A percentile compares a stretch with the other conserved stretches of the same genome.
Evolutionary conservation across 768 basidiomycete genomes (phyloP).

Genomic region (Trametes cubensis): DNA sequence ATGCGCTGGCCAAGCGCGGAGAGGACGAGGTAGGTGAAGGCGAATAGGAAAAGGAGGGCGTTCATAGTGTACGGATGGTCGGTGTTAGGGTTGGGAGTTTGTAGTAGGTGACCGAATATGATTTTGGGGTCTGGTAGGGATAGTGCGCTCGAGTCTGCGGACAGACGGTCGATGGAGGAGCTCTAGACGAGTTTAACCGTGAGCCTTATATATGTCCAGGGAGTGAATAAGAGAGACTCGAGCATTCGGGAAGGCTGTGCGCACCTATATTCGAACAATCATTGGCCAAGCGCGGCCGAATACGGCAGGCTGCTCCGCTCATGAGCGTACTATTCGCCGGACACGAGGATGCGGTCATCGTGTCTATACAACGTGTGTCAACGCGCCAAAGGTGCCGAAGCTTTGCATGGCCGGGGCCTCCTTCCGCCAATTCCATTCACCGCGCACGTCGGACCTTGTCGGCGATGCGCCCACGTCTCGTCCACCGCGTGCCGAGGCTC

Average conservation of each 20-base stretch:
- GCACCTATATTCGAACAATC: background rate
- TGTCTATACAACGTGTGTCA: background rate
- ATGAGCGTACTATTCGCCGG: background rate
- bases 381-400: background rate
- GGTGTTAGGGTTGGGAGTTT: background rate
- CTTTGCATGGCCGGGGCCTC: background rate
- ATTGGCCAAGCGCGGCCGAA: background rate
- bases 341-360: conserved; percentile 15
- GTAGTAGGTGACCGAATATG: background rate
- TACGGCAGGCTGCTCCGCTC: conserved; percentile 8
- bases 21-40: conserved; percentile 26
- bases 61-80: background rate
- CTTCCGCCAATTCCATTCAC: background rate
- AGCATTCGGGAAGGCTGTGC: conserved; percentile 15
- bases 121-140: background rate
- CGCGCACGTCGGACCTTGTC: background rate
- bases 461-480: background rate
- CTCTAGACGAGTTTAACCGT: background rate
- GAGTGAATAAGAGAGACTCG: background rate
- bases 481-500: too few relatives aligned
- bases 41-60: conserved; percentile 18
- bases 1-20: conserved; percentile 36
- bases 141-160: conserved; percentile 2
- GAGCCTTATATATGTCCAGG: conserved; percentile 1
- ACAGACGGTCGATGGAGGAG: conserved; percentile 11